Base-by-base conservation (phyloP, 2,329 filamentous ascomycete species). In the Byssochlamys sp. region DNA sequence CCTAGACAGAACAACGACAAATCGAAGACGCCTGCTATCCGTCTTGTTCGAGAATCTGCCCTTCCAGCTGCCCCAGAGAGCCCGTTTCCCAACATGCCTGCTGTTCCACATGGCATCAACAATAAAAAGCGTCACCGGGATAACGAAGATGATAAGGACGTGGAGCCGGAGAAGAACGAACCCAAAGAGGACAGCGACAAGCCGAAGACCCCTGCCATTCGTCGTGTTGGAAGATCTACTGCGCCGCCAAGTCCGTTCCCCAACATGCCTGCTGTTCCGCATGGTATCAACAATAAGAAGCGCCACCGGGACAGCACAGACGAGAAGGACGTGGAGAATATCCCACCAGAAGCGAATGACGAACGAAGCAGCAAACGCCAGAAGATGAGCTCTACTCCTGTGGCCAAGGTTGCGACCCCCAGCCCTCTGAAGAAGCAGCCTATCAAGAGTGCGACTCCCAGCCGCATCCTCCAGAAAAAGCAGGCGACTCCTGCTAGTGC, bases 31-130 rank as follows among this genome's bases (percentile, higher is more conserved):
- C 68, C 75, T 10, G 73, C 72, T 4, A 73, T 78, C 58, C 74
- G 76, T 29, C 69, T 70, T 14, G 72, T 78, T 45, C 69, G 73
- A 35, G 66, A 67, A 1, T 74, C 73, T 3, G 68, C 65, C 14
- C 58, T 57, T 12, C 56, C 61, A 11, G 56, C 61, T 10, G 58
- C 63, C 26, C 56, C 51, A 27, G 54, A 58, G 53, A 57, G 48
- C 35, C 57, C 58, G 6, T 64, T 72, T 56, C 65, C 68, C 7
- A 69, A 67, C 25, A 58, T 71, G 35, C 65, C 71, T 2, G 66
- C 68, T n/a, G 69, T 76, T 50, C 63, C 72, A 4, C 73, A 77
- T 55, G 71, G 72, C 14, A 69, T 74, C 54, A 62, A 54, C 28
- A 67, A 64, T 52, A 73, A 73, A 60, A 71, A 71, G 58, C 66